Percentiles rank a stretch among this genome's conserved stretches.
These are phyloP conservation scores for Phaffia australis DNA, from an alignment of 768 basidiomycete species.

Conservation along the genomic window DNA sequence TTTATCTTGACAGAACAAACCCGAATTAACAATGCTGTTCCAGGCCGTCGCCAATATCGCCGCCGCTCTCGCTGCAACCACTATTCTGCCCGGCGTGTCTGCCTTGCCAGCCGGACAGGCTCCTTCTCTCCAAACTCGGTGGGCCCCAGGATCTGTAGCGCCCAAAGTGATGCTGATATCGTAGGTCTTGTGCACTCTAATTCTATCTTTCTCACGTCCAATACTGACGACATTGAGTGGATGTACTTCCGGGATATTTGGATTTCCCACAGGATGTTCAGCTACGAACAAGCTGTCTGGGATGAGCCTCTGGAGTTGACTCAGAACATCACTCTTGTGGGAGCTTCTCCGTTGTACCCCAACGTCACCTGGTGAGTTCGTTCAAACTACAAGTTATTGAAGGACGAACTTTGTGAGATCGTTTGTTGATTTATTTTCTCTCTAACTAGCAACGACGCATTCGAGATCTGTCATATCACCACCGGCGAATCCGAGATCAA, in stretches of 20 bases:
- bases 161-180: slow-evolving; percentile 33
- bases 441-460: slow-evolving; percentile 32
- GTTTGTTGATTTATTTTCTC: too few relatives aligned
- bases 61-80: too few relatives aligned
- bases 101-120: too few relatives aligned
- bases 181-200: slow-evolving; percentile 21
- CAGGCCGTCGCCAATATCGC: too few relatives aligned
- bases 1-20: too few relatives aligned
- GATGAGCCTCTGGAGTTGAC: slow-evolving; percentile 31
- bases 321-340: slow-evolving; percentile 40
- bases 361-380: slow-evolving; percentile 32
- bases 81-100: too few relatives aligned
- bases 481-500: slow-evolving; percentile 43
- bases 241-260: neutral
- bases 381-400: too few relatives aligned
- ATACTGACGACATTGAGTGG: too few relatives aligned
- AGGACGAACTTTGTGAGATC: too few relatives aligned
- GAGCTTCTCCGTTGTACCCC: slow-evolving; percentile 41
- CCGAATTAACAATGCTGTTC: too few relatives aligned
- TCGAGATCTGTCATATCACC: slow-evolving; percentile 39
- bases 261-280: slow-evolving; percentile 29
- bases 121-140: too few relatives aligned
- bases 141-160: slow-evolving; percentile 11
- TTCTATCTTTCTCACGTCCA: too few relatives aligned
- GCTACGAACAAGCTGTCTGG: slow-evolving; percentile 34